A percentile compares a stretch with the other conserved stretches of the same genome.
These are phyloP conservation scores for Vanilla planifolia DNA, from an alignment of 106 monocot genomes.

Conservation along the genomic window DNA sequence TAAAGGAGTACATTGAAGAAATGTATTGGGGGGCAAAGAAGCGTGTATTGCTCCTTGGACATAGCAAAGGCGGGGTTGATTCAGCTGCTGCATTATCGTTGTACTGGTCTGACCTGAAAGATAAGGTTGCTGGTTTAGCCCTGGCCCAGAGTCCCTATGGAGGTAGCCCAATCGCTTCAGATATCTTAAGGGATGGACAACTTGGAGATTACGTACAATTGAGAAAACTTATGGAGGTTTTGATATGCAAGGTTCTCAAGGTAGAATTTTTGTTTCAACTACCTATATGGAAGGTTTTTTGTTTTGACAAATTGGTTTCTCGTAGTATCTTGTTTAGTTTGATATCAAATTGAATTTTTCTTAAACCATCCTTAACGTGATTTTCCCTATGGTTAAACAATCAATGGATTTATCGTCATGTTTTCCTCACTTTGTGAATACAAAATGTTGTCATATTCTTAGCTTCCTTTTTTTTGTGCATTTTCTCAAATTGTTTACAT, in stretches of 20 bases:
- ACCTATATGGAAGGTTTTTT: too few relatives aligned
- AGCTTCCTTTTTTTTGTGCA: too few relatives aligned
- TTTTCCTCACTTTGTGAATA: too few relatives aligned
- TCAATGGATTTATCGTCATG: too few relatives aligned
- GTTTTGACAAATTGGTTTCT: too few relatives aligned
- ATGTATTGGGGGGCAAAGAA: constrained; percentile 91
- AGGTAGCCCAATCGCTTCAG: constrained; percentile 91
- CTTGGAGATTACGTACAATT: constrained; percentile 84
- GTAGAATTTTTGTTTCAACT: constrained; percentile 24
- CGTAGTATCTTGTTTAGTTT: too few relatives aligned
- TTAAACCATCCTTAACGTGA: too few relatives aligned
- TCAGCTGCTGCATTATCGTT: constrained; percentile 92
- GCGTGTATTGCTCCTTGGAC: constrained; percentile 81
- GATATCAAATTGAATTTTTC: too few relatives aligned
- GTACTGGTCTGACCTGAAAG: constrained; percentile 90
- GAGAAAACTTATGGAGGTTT: constrained; percentile 64
- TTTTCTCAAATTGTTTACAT: not conserved
- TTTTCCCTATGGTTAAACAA: too few relatives aligned
- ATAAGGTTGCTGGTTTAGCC: constrained; percentile 86
- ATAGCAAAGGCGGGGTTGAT: constrained; percentile 98
- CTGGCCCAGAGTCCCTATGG: constrained; percentile 95
- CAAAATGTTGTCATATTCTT: too few relatives aligned
- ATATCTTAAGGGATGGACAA: constrained; percentile 86
- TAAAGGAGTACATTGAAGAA: constrained; percentile 94
- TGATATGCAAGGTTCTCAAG: constrained; percentile 93